Evolutionary conservation across 2,329 filamentous ascomycete species (phyloP), one percentile per base, ranked within the genome.

Genomic region (Pestalotiopsis sp.): DNA sequence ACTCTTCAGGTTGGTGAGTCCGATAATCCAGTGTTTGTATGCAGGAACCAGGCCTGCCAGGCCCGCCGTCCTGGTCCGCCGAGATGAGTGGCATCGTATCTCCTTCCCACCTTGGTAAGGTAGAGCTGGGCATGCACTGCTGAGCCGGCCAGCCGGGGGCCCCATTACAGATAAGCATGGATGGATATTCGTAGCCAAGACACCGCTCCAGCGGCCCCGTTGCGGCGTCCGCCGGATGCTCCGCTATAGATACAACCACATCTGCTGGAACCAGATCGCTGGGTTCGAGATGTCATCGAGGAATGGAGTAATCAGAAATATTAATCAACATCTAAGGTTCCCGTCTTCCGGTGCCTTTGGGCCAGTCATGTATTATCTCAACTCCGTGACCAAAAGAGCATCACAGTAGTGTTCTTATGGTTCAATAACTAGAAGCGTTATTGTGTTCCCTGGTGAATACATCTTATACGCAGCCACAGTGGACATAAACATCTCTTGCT

Each of bases 61-160:
- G 10, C n/a, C 62, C 24, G 39, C 20, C 14, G 40, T 9, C 40
- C 20, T 55, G 44, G 62, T 44, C 14, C 40, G 13, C 20, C 17
- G 40, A 65, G 62, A 56, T 65, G 52, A 35, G 11, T 11, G 13
- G 40, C 62, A 65, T 11, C 62, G 44, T 55, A 65, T 57, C 62
- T 65, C 62, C 62, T 65, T 40, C 62, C 62, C 62, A 7, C 9
- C 38, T 55, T 17, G 48, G 62, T 35, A 65, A 56, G 24, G 62
- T 22, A 55, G 17, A 4, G 35, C 62, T 65, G 62, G 62, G 62
- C 48, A 65, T 56, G 35, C n/a, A 38, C 10, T 13, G 40, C 14
- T 44, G 13, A 55, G 20, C 62, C 24, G 5, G 24, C 13, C 17
- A 22, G n/a, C 44, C 17, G 20, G 62, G 20, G 14, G 30, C 7